A percentile compares a stretch with the other conserved stretches of the same genome.
phyloP scores from a whole-genome alignment of 129 eudicot species.

The Smallanthus sonchifolius region DNA sequence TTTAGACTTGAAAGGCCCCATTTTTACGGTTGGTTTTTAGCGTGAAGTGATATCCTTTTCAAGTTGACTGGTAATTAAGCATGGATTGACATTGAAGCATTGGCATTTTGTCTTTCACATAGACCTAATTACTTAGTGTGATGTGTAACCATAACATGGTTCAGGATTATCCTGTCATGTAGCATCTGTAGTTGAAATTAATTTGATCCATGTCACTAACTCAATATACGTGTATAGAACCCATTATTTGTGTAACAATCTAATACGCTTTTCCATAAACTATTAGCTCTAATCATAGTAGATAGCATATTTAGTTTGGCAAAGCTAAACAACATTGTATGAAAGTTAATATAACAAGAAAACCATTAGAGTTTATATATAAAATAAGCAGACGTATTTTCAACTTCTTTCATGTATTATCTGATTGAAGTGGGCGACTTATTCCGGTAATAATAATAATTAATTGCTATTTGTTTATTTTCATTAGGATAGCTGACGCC shows the following conservation, averaged over 20 bases:
- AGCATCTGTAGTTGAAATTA: neutral
- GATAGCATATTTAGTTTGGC: neutral
- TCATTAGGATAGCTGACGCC: conserved; percentile 80
- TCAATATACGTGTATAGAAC: neutral
- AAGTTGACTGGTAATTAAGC: neutral
- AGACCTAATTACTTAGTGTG: neutral
- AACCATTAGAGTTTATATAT: neutral
- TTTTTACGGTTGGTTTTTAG: neutral
- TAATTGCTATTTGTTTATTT: neutral
- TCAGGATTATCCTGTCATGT: neutral
- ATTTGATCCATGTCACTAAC: neutral
- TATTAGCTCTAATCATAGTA: neutral
- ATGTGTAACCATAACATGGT: neutral
- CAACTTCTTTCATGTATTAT: neutral
- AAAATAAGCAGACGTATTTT: neutral
- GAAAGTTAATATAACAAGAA: neutral
- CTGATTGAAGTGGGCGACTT: neutral
- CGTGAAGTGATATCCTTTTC: neutral
- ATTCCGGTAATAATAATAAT: neutral
- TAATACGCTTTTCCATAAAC: neutral
- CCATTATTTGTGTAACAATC: neutral
- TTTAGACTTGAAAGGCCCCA: neutral
- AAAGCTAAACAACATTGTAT: neutral
- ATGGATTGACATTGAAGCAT: neutral
- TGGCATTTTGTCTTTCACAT: neutral